These are phyloP conservation scores for Butyriboletus loyo DNA, from an alignment of 768 basidiomycete genomes.

Conservation along the genomic window DNA sequence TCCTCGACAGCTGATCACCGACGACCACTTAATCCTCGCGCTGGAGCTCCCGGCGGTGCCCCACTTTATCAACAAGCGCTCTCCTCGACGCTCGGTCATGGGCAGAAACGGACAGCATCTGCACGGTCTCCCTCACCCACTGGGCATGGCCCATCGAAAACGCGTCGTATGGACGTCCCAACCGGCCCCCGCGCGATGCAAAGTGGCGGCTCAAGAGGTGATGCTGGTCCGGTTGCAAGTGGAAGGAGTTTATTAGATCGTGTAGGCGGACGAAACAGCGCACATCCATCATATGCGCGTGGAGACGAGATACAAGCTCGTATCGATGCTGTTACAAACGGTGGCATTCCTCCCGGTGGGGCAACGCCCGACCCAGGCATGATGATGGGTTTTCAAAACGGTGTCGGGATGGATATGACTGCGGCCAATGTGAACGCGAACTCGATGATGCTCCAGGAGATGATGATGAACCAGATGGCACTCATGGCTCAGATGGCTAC, in stretches of 20 bases:
- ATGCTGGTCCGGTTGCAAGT: slow-evolving; percentile 15
- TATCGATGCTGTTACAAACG: slow-evolving; percentile 73
- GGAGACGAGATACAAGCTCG: slow-evolving; percentile 75
- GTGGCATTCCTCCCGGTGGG: slow-evolving; percentile 38
- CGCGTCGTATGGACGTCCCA: slow-evolving; percentile 72
- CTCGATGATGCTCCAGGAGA: slow-evolving; percentile 76
- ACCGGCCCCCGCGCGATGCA: slow-evolving; percentile 86
- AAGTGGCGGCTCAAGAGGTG: slow-evolving; percentile 19
- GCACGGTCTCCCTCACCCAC: slow-evolving; percentile 65
- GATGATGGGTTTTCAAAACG: slow-evolving; percentile 47
- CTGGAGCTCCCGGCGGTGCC: slow-evolving; percentile 29
- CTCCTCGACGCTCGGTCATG: slow-evolving; percentile 50
- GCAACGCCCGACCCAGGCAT: slow-evolving; percentile 32
- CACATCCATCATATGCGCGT: slow-evolving; percentile 32
- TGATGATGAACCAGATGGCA: slow-evolving; percentile 91
- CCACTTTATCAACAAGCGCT: slow-evolving; percentile 72
- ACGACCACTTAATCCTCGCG: slow-evolving; percentile 48
- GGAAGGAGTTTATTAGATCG: slow-evolving; percentile 77
- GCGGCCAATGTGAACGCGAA: slow-evolving; percentile 58
- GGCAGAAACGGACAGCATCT: slow-evolving; percentile 64
- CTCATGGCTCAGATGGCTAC: slow-evolving; percentile 92
- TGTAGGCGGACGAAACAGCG: slow-evolving; percentile 56
- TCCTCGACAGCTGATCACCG: slow-evolving; percentile 15
- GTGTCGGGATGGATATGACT: slow-evolving; percentile 40
- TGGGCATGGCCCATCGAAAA: slow-evolving; percentile 63